Conservation (phyloP, 2,329 filamentous ascomycete species). For the Fusarium agapanthi region DNA sequence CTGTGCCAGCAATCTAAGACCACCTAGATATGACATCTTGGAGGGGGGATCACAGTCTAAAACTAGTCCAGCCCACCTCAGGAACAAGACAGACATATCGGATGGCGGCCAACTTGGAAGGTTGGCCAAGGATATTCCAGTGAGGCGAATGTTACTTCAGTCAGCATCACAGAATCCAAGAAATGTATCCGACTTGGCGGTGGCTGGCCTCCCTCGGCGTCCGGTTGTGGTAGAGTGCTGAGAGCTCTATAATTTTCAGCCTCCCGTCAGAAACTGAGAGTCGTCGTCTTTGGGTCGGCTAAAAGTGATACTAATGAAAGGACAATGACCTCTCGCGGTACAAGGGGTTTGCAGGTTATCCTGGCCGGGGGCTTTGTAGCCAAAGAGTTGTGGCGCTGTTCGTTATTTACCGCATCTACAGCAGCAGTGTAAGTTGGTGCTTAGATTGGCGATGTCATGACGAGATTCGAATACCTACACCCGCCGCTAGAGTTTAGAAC, state of each 20-base stretch:
- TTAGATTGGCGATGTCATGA: conserved; percentile 2
- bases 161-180: conserved; percentile 10
- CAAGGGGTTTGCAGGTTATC: not conserved
- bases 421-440: not conserved
- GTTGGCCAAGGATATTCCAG: not conserved
- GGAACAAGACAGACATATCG: conserved; percentile 7
- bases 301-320: conserved; percentile 14
- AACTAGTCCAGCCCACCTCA: not conserved
- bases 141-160: not conserved
- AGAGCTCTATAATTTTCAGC: not conserved
- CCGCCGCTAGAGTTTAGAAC: not conserved
- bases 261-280: not conserved
- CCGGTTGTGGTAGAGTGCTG: not conserved
- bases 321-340: conserved; percentile 8
- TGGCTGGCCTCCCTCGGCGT: conserved; percentile 19
- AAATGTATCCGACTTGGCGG: conserved; percentile 20
- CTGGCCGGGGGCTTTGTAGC: conserved; percentile 10
- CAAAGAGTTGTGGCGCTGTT: conserved; percentile 33
- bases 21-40: not conserved
- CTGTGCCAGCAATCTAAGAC: not conserved
- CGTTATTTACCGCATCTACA: conserved; percentile 10
- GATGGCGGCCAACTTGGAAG: not conserved
- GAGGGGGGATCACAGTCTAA: not conserved
- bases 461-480: not conserved
- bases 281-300: conserved; percentile 16